These are phyloP conservation scores for Trypanosoma theileri DNA, from an alignment of 208 protist species.

Conservation along the genomic window DNA sequence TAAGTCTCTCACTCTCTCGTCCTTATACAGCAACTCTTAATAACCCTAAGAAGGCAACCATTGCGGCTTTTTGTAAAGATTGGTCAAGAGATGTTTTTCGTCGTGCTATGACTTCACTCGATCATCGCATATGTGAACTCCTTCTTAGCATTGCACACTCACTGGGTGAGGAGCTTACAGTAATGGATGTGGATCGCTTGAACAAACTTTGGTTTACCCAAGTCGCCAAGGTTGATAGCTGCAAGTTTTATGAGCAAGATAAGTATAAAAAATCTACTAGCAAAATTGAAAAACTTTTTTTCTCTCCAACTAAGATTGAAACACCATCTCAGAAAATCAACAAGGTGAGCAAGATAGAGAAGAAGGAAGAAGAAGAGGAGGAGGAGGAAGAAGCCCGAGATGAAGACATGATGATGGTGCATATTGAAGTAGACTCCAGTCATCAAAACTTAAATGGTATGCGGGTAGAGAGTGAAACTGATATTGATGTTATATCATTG, in stretches of 20 bases:
- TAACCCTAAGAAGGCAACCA: slow-evolving; percentile 3
- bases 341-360: neutral
- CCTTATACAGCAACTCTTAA: slow-evolving; percentile 10
- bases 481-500: slow-evolving; percentile 4
- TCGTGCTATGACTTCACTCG: slow-evolving; percentile 45
- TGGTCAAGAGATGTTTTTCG: slow-evolving; percentile 70
- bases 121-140: slow-evolving; percentile 53
- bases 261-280: slow-evolving; percentile 4
- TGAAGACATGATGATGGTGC: too few relatives aligned
- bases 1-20: slow-evolving; percentile 13
- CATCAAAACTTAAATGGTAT: neutral
- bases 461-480: neutral
- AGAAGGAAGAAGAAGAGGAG: neutral
- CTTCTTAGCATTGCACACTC: slow-evolving; percentile 51
- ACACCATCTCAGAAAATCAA: neutral
- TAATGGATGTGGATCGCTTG: slow-evolving; percentile 63
- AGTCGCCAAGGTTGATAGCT: slow-evolving; percentile 32
- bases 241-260: slow-evolving; percentile 4
- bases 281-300: neutral
- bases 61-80: slow-evolving; percentile 30
- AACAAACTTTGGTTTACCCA: slow-evolving; percentile 67
- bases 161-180: slow-evolving; percentile 43
- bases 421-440: slow-evolving; percentile 9
- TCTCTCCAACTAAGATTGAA: neutral
- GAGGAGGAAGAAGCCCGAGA: slow-evolving; percentile 11